phyloP scores from a whole-genome alignment of 2,329 filamentous ascomycete genomes.

The Claviceps africana region DNA sequence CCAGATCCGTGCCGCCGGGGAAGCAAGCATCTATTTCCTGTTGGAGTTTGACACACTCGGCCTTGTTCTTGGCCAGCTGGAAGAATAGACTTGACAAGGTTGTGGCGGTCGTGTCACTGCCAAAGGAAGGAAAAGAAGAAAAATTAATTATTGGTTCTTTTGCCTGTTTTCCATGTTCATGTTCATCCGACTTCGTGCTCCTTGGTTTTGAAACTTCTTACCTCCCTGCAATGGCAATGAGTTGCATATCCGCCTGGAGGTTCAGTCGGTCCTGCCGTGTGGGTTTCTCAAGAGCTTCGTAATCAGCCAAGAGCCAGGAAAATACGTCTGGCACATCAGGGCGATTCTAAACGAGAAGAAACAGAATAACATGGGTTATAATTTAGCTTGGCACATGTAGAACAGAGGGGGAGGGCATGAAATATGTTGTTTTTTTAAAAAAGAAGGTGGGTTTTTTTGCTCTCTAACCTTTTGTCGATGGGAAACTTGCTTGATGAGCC shows the following conservation, averaged over 20 bases:
- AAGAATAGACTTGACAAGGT: slow-evolving; percentile 20
- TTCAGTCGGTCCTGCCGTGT: slow-evolving; percentile 12
- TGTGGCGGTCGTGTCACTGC: slow-evolving; percentile 23
- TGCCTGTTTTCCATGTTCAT: background rate
- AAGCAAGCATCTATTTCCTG: slow-evolving; percentile 18
- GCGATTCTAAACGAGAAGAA: background rate
- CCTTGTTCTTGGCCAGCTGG: slow-evolving; percentile 17
- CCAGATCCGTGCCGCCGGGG: slow-evolving; percentile 1
- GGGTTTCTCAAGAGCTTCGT: slow-evolving; percentile 7
- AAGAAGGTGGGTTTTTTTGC: background rate
- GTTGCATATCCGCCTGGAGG: slow-evolving; percentile 15
- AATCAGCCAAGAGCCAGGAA: slow-evolving; percentile 17
- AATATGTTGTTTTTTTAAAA: background rate
- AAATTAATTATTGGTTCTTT: background rate
- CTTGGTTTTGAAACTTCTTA: slow-evolving; percentile 3
- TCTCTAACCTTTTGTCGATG: background rate
- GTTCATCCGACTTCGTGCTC: background rate
- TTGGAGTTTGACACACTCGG: slow-evolving; percentile 17
- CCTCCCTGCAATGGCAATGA: slow-evolving; percentile 20
- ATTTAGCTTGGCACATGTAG: background rate
- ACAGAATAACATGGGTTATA: too few relatives aligned
- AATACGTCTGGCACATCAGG: slow-evolving; percentile 17
- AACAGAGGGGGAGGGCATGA: background rate
- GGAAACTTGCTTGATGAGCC: slow-evolving; percentile 4
- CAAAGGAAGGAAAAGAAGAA: background rate